Evolutionary conservation across 2,329 filamentous ascomycete genomes (phyloP).

Genomic region (Helicocarpus griseus): DNA sequence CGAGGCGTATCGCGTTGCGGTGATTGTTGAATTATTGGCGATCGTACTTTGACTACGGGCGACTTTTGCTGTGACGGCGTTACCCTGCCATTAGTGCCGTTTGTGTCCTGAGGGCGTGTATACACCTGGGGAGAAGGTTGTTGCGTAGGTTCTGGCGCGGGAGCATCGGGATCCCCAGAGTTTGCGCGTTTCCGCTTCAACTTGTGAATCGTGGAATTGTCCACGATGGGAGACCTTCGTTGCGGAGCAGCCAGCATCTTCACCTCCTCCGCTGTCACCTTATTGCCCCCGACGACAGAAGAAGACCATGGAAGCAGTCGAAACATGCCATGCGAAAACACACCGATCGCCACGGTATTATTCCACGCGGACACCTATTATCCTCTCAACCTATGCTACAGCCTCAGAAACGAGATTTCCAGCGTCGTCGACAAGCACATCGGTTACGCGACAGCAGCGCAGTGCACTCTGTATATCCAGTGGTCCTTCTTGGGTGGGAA

Average conservation of each 20-base stretch:
- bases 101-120: background rate
- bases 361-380: background rate
- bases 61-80: background rate
- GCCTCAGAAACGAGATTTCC: background rate
- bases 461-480: background rate
- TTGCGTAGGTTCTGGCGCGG: background rate
- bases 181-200: slow-evolving; percentile 51
- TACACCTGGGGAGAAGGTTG: background rate
- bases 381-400: background rate
- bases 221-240: slow-evolving; percentile 22
- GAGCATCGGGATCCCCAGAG: slow-evolving; percentile 31
- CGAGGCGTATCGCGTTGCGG: background rate
- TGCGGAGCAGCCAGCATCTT: slow-evolving; percentile 33
- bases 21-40: background rate
- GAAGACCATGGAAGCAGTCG: slow-evolving; percentile 38
- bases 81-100: background rate
- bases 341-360: background rate
- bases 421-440: background rate
- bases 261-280: slow-evolving; percentile 34
- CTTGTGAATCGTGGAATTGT: slow-evolving; percentile 23
- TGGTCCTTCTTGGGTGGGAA: background rate
- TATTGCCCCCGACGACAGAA: slow-evolving; percentile 36
- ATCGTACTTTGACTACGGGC: background rate
- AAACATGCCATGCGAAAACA: slow-evolving; percentile 40
- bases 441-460: slow-evolving; percentile 2